Conservation (phyloP, 805 yeast genomes). For the Zygoascus flipseniorum region DNA sequence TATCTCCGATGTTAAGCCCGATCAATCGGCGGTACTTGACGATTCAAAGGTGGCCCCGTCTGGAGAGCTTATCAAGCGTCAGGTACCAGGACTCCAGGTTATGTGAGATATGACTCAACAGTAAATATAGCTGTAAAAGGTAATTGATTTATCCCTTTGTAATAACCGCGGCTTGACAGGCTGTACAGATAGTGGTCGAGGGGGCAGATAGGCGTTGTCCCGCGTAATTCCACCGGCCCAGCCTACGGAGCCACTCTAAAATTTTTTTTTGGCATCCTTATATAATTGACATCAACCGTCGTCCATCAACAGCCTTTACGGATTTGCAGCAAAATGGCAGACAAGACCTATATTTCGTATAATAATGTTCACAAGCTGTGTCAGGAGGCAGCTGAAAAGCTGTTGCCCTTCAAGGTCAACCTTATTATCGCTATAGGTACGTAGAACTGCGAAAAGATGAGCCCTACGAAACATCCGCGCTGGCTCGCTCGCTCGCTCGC, state of each 20-base stretch:
- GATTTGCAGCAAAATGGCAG: slow-evolving; percentile 16
- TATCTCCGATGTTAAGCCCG: too few species aligned
- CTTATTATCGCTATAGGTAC: slow-evolving; percentile 84
- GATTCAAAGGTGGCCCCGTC: too few species aligned
- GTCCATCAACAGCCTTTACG: not conserved
- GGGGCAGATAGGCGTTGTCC: too few species aligned
- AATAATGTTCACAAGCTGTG: slow-evolving; percentile 78
- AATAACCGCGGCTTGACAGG: too few species aligned
- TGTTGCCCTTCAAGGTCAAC: slow-evolving; percentile 68
- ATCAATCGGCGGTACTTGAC: too few species aligned
- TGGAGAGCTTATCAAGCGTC: too few species aligned
- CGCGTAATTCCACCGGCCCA: not conserved
- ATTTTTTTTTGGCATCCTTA: not conserved
- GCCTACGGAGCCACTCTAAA: not conserved
- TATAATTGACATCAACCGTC: not conserved
- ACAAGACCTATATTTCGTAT: slow-evolving; percentile 55
- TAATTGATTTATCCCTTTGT: too few species aligned
- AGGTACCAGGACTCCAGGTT: too few species aligned
- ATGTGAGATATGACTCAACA: too few species aligned
- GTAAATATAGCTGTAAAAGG: too few species aligned
- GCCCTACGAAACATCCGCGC: not conserved
- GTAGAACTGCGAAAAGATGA: not conserved
- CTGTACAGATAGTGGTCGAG: too few species aligned
- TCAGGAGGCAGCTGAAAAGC: slow-evolving; percentile 51
- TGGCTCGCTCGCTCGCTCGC: too few species aligned